Base-by-base conservation (phyloP, 2,329 filamentous ascomycete genomes). In the Hypoxylon sp. region DNA sequence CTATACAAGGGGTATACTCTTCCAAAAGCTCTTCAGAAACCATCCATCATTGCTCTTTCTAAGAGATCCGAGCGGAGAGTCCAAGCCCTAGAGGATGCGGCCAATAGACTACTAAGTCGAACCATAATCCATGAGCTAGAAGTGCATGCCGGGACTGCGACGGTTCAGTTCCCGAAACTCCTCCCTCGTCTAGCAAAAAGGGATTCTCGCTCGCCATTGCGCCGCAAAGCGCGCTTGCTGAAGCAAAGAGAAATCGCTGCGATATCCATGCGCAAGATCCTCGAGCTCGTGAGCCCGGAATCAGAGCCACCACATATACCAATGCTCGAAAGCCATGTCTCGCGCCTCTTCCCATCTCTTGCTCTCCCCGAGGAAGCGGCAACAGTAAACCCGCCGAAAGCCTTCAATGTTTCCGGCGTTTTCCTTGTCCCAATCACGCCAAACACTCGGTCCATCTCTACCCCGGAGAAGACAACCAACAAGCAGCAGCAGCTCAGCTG, bases 1-100 rank as follows among this genome's bases (percentile, higher is more conserved):
- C 78, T 97, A 47, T 84, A 88, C 19, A 80, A 83, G 27, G 80
- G 85, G 3, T 80, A 90, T 64, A 75, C 78, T 2, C 81, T 98
- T 3, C 95, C 96, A 0, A 78, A 78, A 8, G 93, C 94, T 0
- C 80, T 98, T 2, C 88, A 88, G 67, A 89, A 89, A 60, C 81
- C 86, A 0, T 83, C 88, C 0, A 84, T 98, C 4, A 79, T 95
- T 1, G 79, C 81, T 0, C 80, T 97, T 55, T 84, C 91, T 0
- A 76, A 82, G 15, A 84, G 84, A 32, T 86, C 87, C 31, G 82
- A 85, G 50, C 73, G 72, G 11, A 84, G 82, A 6, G 80, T 82
- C 0, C 73, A 79, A 2, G 72, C 77, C 1, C 81, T 87, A 54
- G 86, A 87, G 37, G 79, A 81, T 1, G 81, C 87, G 62, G 90